A percentile compares a stretch with the other conserved stretches of the same genome.
phyloP scores from a whole-genome alignment of 768 basidiomycete genomes.

The Leucosporidium creatinivorum region DNA sequence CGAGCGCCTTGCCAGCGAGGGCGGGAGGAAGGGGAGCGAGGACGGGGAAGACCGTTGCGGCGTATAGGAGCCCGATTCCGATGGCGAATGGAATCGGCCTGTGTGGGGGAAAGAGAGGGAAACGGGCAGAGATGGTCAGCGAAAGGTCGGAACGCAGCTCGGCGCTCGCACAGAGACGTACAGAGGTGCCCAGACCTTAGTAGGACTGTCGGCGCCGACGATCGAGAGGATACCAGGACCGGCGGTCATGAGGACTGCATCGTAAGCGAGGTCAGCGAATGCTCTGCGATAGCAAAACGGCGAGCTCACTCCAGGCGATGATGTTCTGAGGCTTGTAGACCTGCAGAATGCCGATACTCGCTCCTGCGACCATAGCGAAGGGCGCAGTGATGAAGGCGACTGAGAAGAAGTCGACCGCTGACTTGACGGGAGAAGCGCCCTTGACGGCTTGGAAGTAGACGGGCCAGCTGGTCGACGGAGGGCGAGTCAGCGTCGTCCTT shows the following conservation, averaged over 20 bases:
- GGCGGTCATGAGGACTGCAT: conserved; percentile 36
- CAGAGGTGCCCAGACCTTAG: conserved; percentile 9
- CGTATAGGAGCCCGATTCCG: conserved; percentile 39
- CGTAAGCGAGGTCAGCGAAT: too few relatives aligned
- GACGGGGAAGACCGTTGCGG: conserved; percentile 45
- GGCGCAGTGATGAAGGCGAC: conserved; percentile 39
- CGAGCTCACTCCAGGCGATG: conserved; percentile 42
- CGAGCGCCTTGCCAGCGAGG: conserved; percentile 44
- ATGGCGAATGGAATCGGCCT: conserved; percentile 26
- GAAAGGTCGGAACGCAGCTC: too few relatives aligned
- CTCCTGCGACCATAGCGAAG: conserved; percentile 35
- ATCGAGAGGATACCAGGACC: conserved; percentile 44
- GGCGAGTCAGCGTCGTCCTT: background rate
- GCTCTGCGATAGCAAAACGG: too few relatives aligned
- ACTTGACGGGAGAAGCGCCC: conserved; percentile 40
- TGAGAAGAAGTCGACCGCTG: conserved; percentile 39
- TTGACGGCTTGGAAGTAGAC: conserved; percentile 50
- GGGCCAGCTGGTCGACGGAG: conserved; percentile 37
- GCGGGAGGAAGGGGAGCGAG: conserved; percentile 47
- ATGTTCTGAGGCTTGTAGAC: conserved; percentile 43
- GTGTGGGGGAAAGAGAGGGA: background rate
- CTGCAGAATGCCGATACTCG: conserved; percentile 41
- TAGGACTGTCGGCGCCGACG: conserved; percentile 20
- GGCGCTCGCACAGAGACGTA: background rate
- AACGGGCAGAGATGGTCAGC: too few relatives aligned